Conservation (phyloP, 441 rosid species). For the Jatropha podagrica region DNA sequence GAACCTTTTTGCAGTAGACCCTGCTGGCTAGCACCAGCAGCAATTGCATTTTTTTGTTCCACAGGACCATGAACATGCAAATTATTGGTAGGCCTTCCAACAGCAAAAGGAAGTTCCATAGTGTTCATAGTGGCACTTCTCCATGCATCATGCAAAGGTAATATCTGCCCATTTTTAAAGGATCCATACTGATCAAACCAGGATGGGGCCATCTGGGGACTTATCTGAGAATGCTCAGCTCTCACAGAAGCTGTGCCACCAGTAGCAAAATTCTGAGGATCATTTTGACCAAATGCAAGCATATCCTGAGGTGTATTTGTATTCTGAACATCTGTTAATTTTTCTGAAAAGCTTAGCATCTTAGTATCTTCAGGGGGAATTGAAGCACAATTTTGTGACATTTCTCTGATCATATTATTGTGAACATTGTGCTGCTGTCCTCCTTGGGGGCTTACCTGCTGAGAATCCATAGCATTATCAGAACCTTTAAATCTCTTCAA, state of each 20-base stretch:
- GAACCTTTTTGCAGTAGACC: slow-evolving; percentile 33
- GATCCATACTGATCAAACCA: slow-evolving; percentile 76
- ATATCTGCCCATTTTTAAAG: slow-evolving; percentile 61
- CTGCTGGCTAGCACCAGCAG: slow-evolving; percentile 32
- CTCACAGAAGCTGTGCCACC: slow-evolving; percentile 35
- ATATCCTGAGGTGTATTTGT: slow-evolving; percentile 35
- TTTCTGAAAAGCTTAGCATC: slow-evolving; percentile 36
- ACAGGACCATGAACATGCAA: slow-evolving; percentile 32
- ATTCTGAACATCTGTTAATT: slow-evolving; percentile 30
- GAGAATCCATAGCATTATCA: slow-evolving; percentile 35
- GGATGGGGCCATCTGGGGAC: slow-evolving; percentile 74
- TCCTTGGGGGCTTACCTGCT: slow-evolving; percentile 28
- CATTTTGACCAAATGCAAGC: slow-evolving; percentile 34
- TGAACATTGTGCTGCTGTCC: slow-evolving; percentile 34
- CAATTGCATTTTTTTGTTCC: slow-evolving; percentile 37
- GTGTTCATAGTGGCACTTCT: slow-evolving; percentile 36
- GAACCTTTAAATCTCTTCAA: slow-evolving; percentile 50
- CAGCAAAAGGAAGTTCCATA: slow-evolving; percentile 37
- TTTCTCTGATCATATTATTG: slow-evolving; percentile 31
- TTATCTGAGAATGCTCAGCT: slow-evolving; percentile 52
- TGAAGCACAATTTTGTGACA: slow-evolving; percentile 21
- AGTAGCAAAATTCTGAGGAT: slow-evolving; percentile 34
- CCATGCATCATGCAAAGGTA: slow-evolving; percentile 41
- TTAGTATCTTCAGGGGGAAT: slow-evolving; percentile 43
- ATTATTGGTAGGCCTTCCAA: slow-evolving; percentile 47